Evolutionary conservation across 2,329 filamentous ascomycete species (phyloP), one percentile per base, ranked within the genome.

Genomic region (Sarocladiaceae sp.): DNA sequence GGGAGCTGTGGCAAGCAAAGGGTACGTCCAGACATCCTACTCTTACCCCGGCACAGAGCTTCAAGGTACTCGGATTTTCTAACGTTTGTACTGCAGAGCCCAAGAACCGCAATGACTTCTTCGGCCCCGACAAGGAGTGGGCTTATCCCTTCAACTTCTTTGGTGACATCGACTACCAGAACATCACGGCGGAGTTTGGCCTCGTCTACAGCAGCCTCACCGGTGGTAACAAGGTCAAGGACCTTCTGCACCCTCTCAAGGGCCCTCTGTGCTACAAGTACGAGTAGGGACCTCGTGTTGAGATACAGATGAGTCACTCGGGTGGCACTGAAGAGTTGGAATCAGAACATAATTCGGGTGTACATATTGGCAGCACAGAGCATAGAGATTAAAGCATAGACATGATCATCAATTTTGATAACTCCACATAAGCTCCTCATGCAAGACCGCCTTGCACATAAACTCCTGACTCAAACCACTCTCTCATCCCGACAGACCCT

Each of bases 91-190:
- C 19, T 39, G 43, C n/a, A n/a, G n/a, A n/a, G n/a, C 23, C 32
- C 12, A 23, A 6, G n/a, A 27, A 45, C 24, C 33, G 43, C 16
- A 37, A 39, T 20, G 33, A 34, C 19, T 45, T 45, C 33, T 37
- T 20, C 34, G 58, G 60, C 0, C 58, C 58, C 4, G 59, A 61
- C 44, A 55, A 51, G 4, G 51, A 53, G 47, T 60, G 46, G 37
- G 59, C 55, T 3, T 61, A 58, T 33, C 57, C 58, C 2, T 61
- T 55, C 47, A 51, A 60, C 47, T 61, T 52, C 48, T 60, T 58
- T 33, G 59, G 59, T 15, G 52, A 56, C 10, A 51, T 57, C 18
- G 49, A 55, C 10, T 61, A 63, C 45, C 50, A 48, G 20, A 61
- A 62, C 47, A 49, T 63, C 46, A 62, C 59, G 9, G 47, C 62